phyloP scores from a whole-genome alignment of 225 moss, liverwort and hornwort species.

The Thuidium tamariscinum region DNA sequence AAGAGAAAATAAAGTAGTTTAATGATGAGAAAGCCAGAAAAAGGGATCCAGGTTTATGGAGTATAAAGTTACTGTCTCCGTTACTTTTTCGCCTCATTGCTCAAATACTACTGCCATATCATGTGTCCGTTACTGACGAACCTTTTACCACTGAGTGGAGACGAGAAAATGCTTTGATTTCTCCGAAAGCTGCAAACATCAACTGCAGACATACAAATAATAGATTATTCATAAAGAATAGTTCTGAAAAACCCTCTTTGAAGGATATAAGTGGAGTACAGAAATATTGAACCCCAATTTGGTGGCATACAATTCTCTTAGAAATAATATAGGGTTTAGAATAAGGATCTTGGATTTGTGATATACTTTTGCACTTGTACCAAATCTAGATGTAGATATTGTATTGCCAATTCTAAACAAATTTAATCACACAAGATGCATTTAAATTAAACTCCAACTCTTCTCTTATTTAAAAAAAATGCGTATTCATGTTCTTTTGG shows the following conservation, averaged over 20 bases:
- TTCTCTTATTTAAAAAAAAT: too few species aligned
- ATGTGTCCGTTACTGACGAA: too few species aligned
- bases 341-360: rapidly evolving
- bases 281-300: neutral
- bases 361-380: rapidly evolving
- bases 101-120: neutral
- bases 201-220: too few species aligned
- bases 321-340: neutral
- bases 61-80: neutral
- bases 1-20: too few species aligned
- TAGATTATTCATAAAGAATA: neutral
- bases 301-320: too few species aligned
- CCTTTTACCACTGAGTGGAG: neutral
- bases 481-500: rapidly evolving
- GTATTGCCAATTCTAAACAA: too few species aligned
- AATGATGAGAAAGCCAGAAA: neutral
- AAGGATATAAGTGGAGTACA: neutral
- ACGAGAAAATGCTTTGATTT: neutral
- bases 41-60: too few species aligned
- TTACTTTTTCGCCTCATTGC: neutral
- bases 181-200: neutral
- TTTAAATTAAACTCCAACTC: rapidly evolving
- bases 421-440: rapidly evolving
- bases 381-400: rapidly evolving
- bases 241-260: rapidly evolving